These are phyloP conservation scores for Plantago coronopus DNA, from an alignment of 305 asterid genomes.

Conservation along the genomic window DNA sequence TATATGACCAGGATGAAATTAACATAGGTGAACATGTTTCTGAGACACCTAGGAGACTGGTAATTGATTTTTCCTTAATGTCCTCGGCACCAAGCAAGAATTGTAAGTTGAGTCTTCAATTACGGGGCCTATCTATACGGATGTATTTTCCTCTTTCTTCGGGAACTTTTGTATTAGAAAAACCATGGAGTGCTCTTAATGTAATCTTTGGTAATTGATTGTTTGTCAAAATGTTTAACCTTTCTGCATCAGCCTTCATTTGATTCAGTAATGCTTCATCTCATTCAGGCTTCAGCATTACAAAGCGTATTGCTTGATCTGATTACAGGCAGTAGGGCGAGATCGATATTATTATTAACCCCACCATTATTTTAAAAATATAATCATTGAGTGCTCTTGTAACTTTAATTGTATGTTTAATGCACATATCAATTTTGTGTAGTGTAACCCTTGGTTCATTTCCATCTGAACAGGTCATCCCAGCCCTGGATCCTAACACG, in stretches of 20 bases:
- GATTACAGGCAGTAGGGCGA: background rate
- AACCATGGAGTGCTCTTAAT: too few relatives aligned
- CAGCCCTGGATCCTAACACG: conserved; percentile 83
- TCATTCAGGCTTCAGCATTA: too few relatives aligned
- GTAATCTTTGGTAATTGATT: too few relatives aligned
- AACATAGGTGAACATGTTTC: background rate
- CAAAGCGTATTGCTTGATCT: background rate
- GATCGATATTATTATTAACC: background rate
- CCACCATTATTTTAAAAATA: too few relatives aligned
- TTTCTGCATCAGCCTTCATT: background rate
- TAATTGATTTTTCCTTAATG: conserved; percentile 12
- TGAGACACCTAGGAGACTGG: conserved; percentile 7
- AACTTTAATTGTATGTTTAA: background rate
- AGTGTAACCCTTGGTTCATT: conserved; percentile 20
- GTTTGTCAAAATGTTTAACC: background rate
- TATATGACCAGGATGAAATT: background rate
- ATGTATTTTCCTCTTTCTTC: conserved; percentile 15
- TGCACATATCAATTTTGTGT: background rate
- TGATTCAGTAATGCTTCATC: too few relatives aligned
- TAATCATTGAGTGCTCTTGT: background rate
- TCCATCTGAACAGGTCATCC: conserved; percentile 73
- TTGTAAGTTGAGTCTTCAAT: background rate
- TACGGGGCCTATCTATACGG: background rate
- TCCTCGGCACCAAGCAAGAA: conserved; percentile 7
- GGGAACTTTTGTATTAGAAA: conserved; percentile 10